phyloP scores from a whole-genome alignment of 192 early-diverging fungal species.

The Backusella westeae region DNA sequence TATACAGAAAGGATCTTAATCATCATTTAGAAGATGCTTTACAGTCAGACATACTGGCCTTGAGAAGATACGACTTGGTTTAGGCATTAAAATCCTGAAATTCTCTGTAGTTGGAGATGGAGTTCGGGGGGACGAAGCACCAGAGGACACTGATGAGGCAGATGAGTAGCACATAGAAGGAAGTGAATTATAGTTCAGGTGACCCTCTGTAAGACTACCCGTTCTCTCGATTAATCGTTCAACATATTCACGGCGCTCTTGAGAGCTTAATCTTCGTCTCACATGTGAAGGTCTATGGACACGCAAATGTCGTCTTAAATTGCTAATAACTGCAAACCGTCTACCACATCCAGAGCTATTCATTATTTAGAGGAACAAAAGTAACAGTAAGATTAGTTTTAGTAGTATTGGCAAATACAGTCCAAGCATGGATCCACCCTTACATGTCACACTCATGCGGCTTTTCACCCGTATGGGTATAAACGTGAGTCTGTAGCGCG shows the following conservation, averaged over 20 bases:
- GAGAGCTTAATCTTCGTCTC: background rate
- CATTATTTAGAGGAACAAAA: background rate
- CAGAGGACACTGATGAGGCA: background rate
- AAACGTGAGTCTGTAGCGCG: slow-evolving; percentile 18
- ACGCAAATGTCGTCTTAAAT: slow-evolving; percentile 14
- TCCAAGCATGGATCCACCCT: background rate
- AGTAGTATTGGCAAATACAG: background rate
- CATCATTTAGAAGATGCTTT: slow-evolving; percentile 2
- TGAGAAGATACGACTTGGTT: background rate
- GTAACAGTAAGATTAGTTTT: background rate
- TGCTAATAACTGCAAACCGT: slow-evolving; percentile 12
- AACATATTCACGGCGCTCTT: slow-evolving; percentile 3
- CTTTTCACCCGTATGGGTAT: slow-evolving; percentile 31
- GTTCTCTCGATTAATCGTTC: slow-evolving; percentile 12
- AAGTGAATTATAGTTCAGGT: background rate
- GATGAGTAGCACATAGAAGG: slow-evolving; percentile 11
- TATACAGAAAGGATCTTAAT: background rate
- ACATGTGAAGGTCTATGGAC: slow-evolving; percentile 6
- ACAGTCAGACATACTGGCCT: background rate
- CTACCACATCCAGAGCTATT: slow-evolving; percentile 9
- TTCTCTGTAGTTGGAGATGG: background rate
- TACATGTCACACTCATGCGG: slow-evolving; percentile 22
- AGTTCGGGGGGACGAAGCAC: background rate
- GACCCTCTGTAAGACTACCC: background rate
- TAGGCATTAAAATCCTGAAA: background rate